These are phyloP conservation scores for Dendrocalamus sinicus DNA, from an alignment of 176 grass and related monocot genomes.

Conservation along the genomic window DNA sequence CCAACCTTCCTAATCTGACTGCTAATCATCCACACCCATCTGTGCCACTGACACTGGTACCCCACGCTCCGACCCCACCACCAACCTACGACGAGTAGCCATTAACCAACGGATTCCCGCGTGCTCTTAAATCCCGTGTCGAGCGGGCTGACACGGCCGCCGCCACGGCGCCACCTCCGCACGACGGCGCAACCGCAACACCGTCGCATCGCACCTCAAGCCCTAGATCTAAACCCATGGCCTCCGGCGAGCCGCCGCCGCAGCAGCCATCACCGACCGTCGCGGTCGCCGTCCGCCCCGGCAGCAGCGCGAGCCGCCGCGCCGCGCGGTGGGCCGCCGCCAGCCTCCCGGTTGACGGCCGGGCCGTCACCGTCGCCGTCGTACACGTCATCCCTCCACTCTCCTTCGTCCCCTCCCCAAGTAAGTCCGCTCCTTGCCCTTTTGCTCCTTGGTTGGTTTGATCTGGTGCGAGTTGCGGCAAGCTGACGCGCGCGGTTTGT, in stretches of 20 bases:
- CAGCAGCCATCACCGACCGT: constrained; percentile 27
- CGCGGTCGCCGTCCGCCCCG: constrained; percentile 59
- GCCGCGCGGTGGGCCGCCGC: constrained; percentile 69
- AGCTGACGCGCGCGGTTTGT: constrained; percentile 31
- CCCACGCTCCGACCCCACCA: not conserved
- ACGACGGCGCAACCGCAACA: constrained; percentile 3
- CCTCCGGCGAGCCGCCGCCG: not conserved
- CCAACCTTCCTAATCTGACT: not conserved
- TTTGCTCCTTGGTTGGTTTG: not conserved
- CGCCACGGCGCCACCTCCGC: not conserved
- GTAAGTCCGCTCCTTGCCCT: constrained; percentile 32
- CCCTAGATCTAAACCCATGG: not conserved
- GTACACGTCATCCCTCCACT: constrained; percentile 71
- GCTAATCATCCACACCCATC: not conserved
- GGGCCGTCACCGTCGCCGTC: constrained; percentile 53
- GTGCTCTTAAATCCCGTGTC: constrained; percentile 10
- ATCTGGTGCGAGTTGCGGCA: not conserved
- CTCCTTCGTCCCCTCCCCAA: constrained; percentile 65
- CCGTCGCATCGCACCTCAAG: not conserved
- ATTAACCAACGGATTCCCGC: constrained; percentile 39
- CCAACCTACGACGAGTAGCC: not conserved
- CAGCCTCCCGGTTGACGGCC: constrained; percentile 38
- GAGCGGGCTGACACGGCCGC: constrained; percentile 15
- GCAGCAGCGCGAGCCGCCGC: constrained; percentile 60
- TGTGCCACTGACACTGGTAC: constrained; percentile 2